phyloP scores from a whole-genome alignment of 2,329 filamentous ascomycete genomes.

The Cladophialophora carrionii region DNA sequence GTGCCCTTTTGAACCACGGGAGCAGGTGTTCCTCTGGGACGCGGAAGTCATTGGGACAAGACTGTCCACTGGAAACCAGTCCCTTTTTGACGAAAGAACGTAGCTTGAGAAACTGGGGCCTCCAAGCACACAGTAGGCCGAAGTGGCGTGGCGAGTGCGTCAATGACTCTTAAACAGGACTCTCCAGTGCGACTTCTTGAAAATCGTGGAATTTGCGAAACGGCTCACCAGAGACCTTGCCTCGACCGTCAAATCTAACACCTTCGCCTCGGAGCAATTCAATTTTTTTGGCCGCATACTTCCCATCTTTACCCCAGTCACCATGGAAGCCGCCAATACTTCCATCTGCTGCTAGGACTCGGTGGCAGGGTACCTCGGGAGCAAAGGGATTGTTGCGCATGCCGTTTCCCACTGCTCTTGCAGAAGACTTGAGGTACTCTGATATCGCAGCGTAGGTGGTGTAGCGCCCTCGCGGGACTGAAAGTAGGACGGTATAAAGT shows the following conservation, averaged over 20 bases:
- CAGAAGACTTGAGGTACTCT: conserved; percentile 68
- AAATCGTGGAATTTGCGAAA: conserved; percentile 33
- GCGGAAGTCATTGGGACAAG: background rate
- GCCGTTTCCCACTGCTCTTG: conserved; percentile 76
- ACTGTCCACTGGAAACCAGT: background rate
- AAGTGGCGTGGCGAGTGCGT: background rate
- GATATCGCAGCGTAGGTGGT: conserved; percentile 78
- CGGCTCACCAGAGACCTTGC: conserved; percentile 47
- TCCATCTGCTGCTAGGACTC: conserved; percentile 74
- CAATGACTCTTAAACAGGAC: background rate
- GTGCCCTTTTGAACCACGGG: background rate
- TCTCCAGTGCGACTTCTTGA: conserved; percentile 4
- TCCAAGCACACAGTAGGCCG: background rate
- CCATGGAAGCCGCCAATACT: conserved; percentile 58
- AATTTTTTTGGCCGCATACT: conserved; percentile 49
- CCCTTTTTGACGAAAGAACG: background rate
- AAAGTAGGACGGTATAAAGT: conserved; percentile 72
- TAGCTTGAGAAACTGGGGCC: background rate
- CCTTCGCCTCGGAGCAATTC: conserved; percentile 50
- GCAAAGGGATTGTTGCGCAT: conserved; percentile 80
- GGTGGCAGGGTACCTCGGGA: conserved; percentile 78
- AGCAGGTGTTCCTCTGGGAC: background rate
- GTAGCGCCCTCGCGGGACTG: conserved; percentile 74
- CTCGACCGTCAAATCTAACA: conserved; percentile 50
- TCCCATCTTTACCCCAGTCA: conserved; percentile 52